A percentile compares a stretch with the other conserved stretches of the same genome.
These are phyloP conservation scores for Aureobasidium lini DNA, from an alignment of 2,329 filamentous ascomycete species.

Conservation along the genomic window DNA sequence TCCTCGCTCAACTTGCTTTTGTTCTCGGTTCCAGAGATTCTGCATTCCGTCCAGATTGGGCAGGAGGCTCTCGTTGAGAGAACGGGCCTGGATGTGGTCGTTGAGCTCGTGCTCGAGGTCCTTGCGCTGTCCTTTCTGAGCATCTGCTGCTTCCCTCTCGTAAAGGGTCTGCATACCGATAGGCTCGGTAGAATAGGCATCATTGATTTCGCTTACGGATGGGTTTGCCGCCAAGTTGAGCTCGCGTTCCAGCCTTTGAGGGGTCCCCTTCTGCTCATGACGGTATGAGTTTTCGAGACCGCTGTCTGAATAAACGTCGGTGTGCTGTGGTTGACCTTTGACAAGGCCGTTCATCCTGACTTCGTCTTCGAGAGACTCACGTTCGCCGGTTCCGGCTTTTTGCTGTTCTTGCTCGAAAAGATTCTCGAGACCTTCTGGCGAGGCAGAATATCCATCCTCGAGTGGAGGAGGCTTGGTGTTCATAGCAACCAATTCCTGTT, in stretches of 20 bases:
- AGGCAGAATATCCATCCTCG: constrained; percentile 4
- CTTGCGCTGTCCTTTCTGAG: not conserved
- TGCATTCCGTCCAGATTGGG: constrained; percentile 12
- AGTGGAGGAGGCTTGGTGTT: not conserved
- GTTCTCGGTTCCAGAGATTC: constrained; percentile 6
- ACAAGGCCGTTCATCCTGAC: not conserved
- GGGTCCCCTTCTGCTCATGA: constrained; percentile 30
- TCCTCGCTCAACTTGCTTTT: not conserved
- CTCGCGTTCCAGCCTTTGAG: constrained; percentile 17
- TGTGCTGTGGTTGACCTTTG: not conserved
- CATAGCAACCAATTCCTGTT: constrained; percentile 16
- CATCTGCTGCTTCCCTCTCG: constrained; percentile 3
- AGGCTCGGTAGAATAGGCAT: constrained; percentile 13
- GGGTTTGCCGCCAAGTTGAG: not conserved
- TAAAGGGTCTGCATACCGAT: constrained; percentile 16
- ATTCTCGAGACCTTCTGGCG: constrained; percentile 14
- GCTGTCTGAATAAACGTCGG: constrained; percentile 7
- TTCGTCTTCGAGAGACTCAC: constrained; percentile 11
- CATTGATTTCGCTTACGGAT: not conserved
- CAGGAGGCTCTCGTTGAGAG: not conserved
- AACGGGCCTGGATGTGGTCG: not conserved
- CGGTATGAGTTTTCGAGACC: constrained; percentile 43
- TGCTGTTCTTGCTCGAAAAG: constrained; percentile 12
- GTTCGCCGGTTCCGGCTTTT: not conserved
- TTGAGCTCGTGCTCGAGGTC: constrained; percentile 12